A percentile compares a stretch with the other conserved stretches of the same genome.
Conservation (phyloP, 202 grass and related monocot species). For the Brachypodium distachyon region DNA sequence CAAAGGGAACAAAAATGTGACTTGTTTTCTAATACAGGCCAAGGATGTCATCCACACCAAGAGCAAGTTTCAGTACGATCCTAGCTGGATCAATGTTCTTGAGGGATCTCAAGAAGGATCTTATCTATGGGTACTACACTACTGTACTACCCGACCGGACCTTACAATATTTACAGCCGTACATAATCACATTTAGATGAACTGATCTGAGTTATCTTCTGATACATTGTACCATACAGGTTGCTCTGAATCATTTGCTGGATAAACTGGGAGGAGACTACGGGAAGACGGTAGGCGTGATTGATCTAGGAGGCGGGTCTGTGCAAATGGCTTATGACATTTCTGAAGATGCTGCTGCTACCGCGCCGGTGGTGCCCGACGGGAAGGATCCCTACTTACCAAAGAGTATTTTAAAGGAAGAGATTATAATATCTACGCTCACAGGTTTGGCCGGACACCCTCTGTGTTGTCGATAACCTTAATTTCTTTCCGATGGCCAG, state of each 20-base stretch:
- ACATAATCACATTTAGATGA: too few relatives aligned
- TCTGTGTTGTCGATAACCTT: too few relatives aligned
- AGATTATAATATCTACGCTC: slow-evolving; percentile 29
- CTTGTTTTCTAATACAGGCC: not conserved
- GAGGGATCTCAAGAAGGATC: not conserved
- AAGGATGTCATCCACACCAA: not conserved
- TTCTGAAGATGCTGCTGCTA: slow-evolving; percentile 21
- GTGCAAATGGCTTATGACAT: slow-evolving; percentile 48
- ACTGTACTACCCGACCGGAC: too few relatives aligned
- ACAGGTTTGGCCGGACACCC: too few relatives aligned
- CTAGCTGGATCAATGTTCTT: not conserved
- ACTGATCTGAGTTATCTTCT: too few relatives aligned
- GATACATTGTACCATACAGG: not conserved
- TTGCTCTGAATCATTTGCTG: slow-evolving; percentile 48
- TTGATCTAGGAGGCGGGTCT: too few relatives aligned
- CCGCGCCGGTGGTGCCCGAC: slow-evolving; percentile 19
- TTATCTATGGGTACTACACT: not conserved
- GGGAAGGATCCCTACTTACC: slow-evolving; percentile 25
- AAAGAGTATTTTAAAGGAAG: slow-evolving; percentile 30
- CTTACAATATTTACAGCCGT: too few relatives aligned
- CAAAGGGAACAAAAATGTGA: too few relatives aligned
- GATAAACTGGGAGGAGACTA: slow-evolving; percentile 35
- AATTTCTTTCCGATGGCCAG: too few relatives aligned
- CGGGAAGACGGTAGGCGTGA: slow-evolving; percentile 21
- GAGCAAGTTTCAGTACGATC: too few relatives aligned